Evolutionary conservation across 208 protist genomes (phyloP), one percentile per base, ranked within the genome.

Genomic region (Crithidia brevicula): DNA sequence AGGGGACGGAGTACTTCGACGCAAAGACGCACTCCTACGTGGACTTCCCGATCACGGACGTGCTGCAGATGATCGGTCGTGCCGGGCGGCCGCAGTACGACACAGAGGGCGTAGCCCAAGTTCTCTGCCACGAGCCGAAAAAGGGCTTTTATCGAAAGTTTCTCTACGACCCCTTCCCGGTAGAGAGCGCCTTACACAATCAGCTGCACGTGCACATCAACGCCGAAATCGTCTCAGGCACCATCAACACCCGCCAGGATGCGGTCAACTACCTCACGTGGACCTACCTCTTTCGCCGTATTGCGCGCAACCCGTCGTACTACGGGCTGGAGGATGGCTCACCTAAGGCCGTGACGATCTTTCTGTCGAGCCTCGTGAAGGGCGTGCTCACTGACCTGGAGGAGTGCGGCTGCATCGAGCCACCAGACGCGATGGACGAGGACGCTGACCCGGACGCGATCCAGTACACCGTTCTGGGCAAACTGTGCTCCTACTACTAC

Each of bases 61-160:
- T 99, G 51, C 93, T 99, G 30, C 99, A 99, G 88, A 99, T 99
- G 98, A 99, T 99, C 83, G 99, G 99, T 34, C 96, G 98, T 46
- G 99, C 99, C 0, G 98, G 99, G 25, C 84, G 98, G 31, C 98
- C 99, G 18, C 97, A 98, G 81, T 99, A 94, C 68, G 98, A 99
- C 80, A 97, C 87, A 10, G 85, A 95, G 51, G 98, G 96, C 25
- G 94, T 97, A 27, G 97, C 97, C 3, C 94, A 99, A 64, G 98
- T 99, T 36, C 84, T 99, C 54, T 97, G 97, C 63, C 92, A 99
- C 66, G 98, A 99, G 73, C 85, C 95, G 15, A 99, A 99, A 76
- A 99, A 99, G 84, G 89, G 97, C 47, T 99, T 99, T 69, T 99
- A 99, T 85, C 97, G 99, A 58, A 99, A 99, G 79, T 99, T 99